Percentiles rank a stretch among this genome's conserved stretches.
These are phyloP conservation scores for Plasmodium coatneyi DNA, from an alignment of 169 alveolate species.

Conservation along the genomic window DNA sequence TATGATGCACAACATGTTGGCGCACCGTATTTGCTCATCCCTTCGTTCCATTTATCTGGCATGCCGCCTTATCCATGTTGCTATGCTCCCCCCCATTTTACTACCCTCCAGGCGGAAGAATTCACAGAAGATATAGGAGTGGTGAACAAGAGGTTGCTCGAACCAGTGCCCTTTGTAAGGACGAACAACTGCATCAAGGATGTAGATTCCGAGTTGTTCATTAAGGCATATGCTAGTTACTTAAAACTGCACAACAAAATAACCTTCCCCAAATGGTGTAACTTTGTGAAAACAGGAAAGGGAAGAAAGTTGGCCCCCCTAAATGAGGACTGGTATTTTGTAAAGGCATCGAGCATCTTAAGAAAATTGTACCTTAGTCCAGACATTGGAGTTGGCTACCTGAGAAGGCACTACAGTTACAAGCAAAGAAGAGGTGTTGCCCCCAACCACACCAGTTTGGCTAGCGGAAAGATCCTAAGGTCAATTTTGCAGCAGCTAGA, in stretches of 20 bases:
- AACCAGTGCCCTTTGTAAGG: slow-evolving; percentile 83
- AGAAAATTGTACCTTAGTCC: slow-evolving; percentile 95
- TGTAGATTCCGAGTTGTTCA: slow-evolving; percentile 95
- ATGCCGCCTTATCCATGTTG: not conserved
- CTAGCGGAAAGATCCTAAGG: slow-evolving; percentile 96
- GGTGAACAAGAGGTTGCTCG: slow-evolving; percentile 74
- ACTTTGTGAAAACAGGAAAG: slow-evolving; percentile 94
- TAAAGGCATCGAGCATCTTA: slow-evolving; percentile 97
- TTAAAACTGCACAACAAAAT: slow-evolving; percentile 95
- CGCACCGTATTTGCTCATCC: not conserved
- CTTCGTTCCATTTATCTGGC: not conserved
- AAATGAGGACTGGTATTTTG: slow-evolving; percentile 96
- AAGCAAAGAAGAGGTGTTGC: slow-evolving; percentile 93
- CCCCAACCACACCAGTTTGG: slow-evolving; percentile 92
- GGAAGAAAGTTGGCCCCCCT: slow-evolving; percentile 96
- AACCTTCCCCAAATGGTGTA: slow-evolving; percentile 96
- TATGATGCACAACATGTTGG: not conserved
- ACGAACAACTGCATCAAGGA: slow-evolving; percentile 93
- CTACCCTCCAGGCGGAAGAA: slow-evolving; percentile 39
- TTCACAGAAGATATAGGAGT: slow-evolving; percentile 70
- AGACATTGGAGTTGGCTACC: slow-evolving; percentile 93
- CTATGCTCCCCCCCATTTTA: not conserved
- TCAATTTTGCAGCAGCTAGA: slow-evolving; percentile 95
- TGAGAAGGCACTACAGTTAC: slow-evolving; percentile 94
- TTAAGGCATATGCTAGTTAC: slow-evolving; percentile 94